These are phyloP conservation scores for Pythium aristosporum DNA, from an alignment of 352 stramenopile genomes.

Conservation along the genomic window DNA sequence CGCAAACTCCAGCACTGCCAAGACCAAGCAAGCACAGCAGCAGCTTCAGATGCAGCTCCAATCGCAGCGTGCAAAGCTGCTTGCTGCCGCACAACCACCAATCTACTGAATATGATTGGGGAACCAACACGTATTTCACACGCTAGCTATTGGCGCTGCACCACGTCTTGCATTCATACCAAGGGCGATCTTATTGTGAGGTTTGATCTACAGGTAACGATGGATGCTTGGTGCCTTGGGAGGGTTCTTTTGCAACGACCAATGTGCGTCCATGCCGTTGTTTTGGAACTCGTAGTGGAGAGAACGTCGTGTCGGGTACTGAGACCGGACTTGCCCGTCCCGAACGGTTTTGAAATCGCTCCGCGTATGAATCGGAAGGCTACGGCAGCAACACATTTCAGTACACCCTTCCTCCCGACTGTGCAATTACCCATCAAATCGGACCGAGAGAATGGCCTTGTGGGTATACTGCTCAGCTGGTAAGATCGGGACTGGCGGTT, in stretches of 20 bases:
- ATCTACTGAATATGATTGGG: slow-evolving; percentile 21
- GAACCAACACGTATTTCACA: not conserved
- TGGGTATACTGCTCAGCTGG: slow-evolving; percentile 48
- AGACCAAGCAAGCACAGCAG: slow-evolving; percentile 57
- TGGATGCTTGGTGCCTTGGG: not conserved
- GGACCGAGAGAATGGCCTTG: slow-evolving; percentile 50
- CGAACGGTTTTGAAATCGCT: slow-evolving; percentile 33
- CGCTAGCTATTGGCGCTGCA: no score
- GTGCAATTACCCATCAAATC: not conserved
- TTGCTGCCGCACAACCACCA: slow-evolving; percentile 22
- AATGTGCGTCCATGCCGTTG: not conserved
- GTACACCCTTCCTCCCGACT: not conserved
- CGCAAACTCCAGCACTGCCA: slow-evolving; percentile 35
- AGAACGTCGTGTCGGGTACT: not conserved
- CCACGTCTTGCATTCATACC: not conserved
- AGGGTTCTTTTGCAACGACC: not conserved
- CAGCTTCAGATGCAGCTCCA: slow-evolving; percentile 43
- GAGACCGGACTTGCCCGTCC: slow-evolving; percentile 8
- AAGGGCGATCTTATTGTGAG: not conserved
- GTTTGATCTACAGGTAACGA: not conserved
- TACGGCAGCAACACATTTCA: not conserved
- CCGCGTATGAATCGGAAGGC: slow-evolving; percentile 32
- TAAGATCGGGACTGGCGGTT: slow-evolving; percentile 53
- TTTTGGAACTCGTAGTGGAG: not conserved
- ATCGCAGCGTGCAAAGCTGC: slow-evolving; percentile 32